Percentiles rank a stretch among this genome's conserved stretches.
phyloP scores from a whole-genome alignment of 1,284 basidiomycete genomes.

The Malassezia obtusa region DNA sequence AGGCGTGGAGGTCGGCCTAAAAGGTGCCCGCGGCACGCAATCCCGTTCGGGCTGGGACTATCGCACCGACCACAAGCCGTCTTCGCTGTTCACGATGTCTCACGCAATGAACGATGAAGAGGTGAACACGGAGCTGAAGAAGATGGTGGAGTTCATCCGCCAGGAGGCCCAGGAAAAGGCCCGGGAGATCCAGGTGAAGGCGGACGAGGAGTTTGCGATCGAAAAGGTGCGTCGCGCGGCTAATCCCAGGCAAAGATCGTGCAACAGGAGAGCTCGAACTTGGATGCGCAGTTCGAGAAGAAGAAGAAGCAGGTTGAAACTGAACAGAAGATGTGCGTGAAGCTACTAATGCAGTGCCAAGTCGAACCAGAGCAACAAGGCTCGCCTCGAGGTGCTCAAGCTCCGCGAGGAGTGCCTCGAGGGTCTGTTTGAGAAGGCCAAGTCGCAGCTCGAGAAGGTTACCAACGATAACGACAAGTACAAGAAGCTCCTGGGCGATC shows the following conservation, averaged over 20 bases:
- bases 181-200: slow-evolving; percentile 47
- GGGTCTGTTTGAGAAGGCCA: slow-evolving; percentile 70
- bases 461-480: slow-evolving; percentile 60
- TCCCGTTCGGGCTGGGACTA: slow-evolving; percentile 10
- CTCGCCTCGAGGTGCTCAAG: slow-evolving; percentile 80
- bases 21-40: not conserved
- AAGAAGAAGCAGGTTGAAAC: slow-evolving; percentile 45
- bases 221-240: slow-evolving; percentile 29
- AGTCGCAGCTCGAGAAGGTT: slow-evolving; percentile 59
- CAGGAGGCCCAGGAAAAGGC: slow-evolving; percentile 48
- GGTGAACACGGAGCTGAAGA: slow-evolving; percentile 93
- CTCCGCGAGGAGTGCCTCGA: slow-evolving; percentile 85
- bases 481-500: slow-evolving; percentile 37
- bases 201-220: slow-evolving; percentile 47
- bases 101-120: slow-evolving; percentile 84
- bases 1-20: slow-evolving; percentile 7
- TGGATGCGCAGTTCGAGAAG: slow-evolving; percentile 42
- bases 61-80: slow-evolving; percentile 9
- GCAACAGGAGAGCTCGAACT: slow-evolving; percentile 40
- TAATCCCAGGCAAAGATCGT: slow-evolving; percentile 38
- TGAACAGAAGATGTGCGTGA: slow-evolving; percentile 43
- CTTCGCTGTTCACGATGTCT: slow-evolving; percentile 29
- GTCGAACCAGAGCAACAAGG: slow-evolving; percentile 87
- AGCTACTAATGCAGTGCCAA: slow-evolving; percentile 59
- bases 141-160: slow-evolving; percentile 60